A percentile compares a stretch with the other conserved stretches of the same genome.
Conservation (phyloP, 768 basidiomycete genomes). For the Naganishia onofrii region DNA sequence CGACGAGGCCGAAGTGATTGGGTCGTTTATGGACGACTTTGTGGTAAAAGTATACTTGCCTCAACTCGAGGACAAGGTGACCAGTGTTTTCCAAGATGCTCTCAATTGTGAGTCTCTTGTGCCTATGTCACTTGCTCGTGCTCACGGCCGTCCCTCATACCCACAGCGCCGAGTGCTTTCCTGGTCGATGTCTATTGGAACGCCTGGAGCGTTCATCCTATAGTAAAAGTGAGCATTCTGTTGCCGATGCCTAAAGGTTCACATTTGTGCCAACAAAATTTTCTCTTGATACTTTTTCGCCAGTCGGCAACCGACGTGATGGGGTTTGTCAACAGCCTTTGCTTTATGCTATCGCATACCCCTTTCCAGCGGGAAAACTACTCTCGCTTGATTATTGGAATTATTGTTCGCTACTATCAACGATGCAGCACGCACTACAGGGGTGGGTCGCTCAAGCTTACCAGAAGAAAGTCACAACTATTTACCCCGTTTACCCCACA, state of each 20-base stretch:
- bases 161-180: constrained; percentile 76
- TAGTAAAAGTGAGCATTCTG: constrained; percentile 65
- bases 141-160: neutral
- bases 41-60: constrained; percentile 88
- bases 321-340: constrained; percentile 85
- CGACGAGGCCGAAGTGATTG: constrained; percentile 58
- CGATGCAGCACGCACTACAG: constrained; percentile 86
- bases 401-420: constrained; percentile 95
- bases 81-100: constrained; percentile 77
- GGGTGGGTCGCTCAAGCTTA: constrained; percentile 47
- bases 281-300: too few relatives aligned
- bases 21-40: constrained; percentile 81
- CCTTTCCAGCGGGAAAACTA: constrained; percentile 96
- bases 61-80: constrained; percentile 90
- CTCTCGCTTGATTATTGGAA: constrained; percentile 83
- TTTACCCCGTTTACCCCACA: constrained; percentile 57
- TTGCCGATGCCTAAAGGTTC: too few relatives aligned
- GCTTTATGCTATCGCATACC: constrained; percentile 81
- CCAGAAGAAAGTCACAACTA: neutral
- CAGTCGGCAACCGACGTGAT: constrained; percentile 81
- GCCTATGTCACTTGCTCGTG: neutral
- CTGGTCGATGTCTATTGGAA: constrained; percentile 71
- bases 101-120: constrained; percentile 57
- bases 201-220: constrained; percentile 66
- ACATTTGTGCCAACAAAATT: too few relatives aligned